These are phyloP conservation scores for Cercis canadensis DNA, from an alignment of 306 rosid species.

Conservation along the genomic window DNA sequence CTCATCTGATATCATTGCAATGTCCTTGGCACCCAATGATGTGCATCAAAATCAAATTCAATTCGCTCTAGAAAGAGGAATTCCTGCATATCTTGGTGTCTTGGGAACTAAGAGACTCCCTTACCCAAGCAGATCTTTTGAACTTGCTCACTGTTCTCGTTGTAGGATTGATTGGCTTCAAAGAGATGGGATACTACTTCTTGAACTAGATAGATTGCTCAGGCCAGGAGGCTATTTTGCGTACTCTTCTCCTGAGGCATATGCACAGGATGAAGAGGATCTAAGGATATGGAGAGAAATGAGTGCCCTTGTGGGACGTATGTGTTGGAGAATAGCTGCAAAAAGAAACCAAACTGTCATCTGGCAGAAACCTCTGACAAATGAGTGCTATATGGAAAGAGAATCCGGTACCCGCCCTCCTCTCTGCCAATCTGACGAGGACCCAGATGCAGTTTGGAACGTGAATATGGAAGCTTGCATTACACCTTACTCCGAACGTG, in stretches of 20 bases:
- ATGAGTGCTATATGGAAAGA: conserved; percentile 83
- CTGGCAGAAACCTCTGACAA: conserved; percentile 93
- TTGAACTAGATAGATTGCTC: conserved; percentile 87
- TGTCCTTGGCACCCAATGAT: conserved; percentile 97
- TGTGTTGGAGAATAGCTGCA: conserved; percentile 91
- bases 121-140: conserved; percentile 97
- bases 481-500: conserved; percentile 79
- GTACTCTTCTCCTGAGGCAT: conserved; percentile 94
- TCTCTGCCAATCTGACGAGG: conserved; percentile 83
- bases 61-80: conserved; percentile 96
- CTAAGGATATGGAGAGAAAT: conserved; percentile 91
- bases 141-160: conserved; percentile 97
- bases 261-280: conserved; percentile 98
- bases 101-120: conserved; percentile 96
- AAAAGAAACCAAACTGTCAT: conserved; percentile 91
- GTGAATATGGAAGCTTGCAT: conserved; percentile 94
- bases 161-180: conserved; percentile 99
- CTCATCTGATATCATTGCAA: conserved; percentile 76
- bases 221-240: conserved; percentile 95
- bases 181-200: conserved; percentile 90
- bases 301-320: conserved; percentile 82
- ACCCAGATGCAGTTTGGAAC: conserved; percentile 88
- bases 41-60: conserved; percentile 99
- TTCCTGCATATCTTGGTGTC: conserved; percentile 93
- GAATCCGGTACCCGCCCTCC: conserved; percentile 85